phyloP scores from a whole-genome alignment of 345 rosid species.

The Linum trigynum region DNA sequence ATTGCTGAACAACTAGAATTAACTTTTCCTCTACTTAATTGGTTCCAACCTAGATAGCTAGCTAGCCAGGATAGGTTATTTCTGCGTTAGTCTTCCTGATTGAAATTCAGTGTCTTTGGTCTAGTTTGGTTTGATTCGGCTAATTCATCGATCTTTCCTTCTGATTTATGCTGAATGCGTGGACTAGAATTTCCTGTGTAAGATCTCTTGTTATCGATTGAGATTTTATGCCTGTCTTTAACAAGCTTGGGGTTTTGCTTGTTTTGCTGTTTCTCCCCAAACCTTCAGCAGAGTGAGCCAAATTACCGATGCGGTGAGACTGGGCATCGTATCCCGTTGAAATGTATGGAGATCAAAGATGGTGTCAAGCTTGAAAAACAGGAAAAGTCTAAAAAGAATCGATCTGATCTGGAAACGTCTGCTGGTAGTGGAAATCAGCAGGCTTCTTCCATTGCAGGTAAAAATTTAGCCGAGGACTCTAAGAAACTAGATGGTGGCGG shows the following conservation, averaged over 20 bases:
- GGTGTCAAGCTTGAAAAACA: slow-evolving; percentile 17
- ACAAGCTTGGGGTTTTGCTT: no score
- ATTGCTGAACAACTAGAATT: no score
- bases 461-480: slow-evolving; percentile 44
- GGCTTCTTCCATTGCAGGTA: slow-evolving; percentile 14
- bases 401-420: slow-evolving; percentile 29
- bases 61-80: no score
- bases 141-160: no score
- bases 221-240: no score
- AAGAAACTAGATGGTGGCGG: slow-evolving; percentile 17
- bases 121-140: not conserved
- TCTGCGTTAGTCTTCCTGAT: not conserved
- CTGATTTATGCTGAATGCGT: no score
- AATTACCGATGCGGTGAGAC: slow-evolving; percentile 92
- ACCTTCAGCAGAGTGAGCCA: slow-evolving; percentile 40
- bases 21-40: no score
- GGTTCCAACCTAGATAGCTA: no score
- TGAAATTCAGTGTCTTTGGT: not conserved
- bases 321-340: slow-evolving; percentile 76
- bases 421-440: slow-evolving; percentile 14
- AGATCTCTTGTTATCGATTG: no score
- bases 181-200: no score
- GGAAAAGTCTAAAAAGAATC: slow-evolving; percentile 28
- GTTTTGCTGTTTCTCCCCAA: no score
- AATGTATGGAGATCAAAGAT: slow-evolving; percentile 45